phyloP scores from a whole-genome alignment of 352 stramenopile species.

The Phytophthora parvispora region DNA sequence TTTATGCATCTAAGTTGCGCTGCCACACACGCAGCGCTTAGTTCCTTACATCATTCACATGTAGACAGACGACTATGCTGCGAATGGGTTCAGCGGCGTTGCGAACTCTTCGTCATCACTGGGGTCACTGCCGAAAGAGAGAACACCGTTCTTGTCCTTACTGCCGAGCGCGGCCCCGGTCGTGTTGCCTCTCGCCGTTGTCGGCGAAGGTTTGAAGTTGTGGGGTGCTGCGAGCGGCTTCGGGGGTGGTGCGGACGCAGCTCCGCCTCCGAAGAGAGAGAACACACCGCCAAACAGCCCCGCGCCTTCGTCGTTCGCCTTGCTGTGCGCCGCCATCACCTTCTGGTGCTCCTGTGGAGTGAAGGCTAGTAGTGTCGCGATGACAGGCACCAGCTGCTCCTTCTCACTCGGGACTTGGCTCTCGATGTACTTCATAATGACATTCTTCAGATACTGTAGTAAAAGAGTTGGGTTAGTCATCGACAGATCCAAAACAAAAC shows the following conservation, averaged over 20 bases:
- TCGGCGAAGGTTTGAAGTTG: slow-evolving; percentile 46
- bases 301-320: slow-evolving; percentile 44
- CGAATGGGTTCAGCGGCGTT: slow-evolving; percentile 75
- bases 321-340: slow-evolving; percentile 53
- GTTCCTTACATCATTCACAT: slow-evolving; percentile 32
- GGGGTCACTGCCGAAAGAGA: slow-evolving; percentile 45
- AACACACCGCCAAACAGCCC: slow-evolving; percentile 79
- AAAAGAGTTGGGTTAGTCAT: too few relatives aligned
- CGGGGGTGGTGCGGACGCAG: slow-evolving; percentile 34
- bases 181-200: slow-evolving; percentile 29
- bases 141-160: slow-evolving; percentile 39
- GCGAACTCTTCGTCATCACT: slow-evolving; percentile 63
- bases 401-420: slow-evolving; percentile 81
- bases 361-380: slow-evolving; percentile 80
- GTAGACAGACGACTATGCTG: slow-evolving; percentile 35
- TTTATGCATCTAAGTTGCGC: slow-evolving; percentile 37
- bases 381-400: slow-evolving; percentile 83
- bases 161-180: slow-evolving; percentile 32
- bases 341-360: slow-evolving; percentile 75
- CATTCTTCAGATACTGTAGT: slow-evolving; percentile 89
- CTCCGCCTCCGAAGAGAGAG: slow-evolving; percentile 68
- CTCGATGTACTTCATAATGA: slow-evolving; percentile 89
- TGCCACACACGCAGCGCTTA: slow-evolving; percentile 18
- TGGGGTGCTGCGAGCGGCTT: slow-evolving; percentile 68
- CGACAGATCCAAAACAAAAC: background rate